phyloP scores from a whole-genome alignment of 2,329 filamentous ascomycete species.

The Didymella keratinophila region DNA sequence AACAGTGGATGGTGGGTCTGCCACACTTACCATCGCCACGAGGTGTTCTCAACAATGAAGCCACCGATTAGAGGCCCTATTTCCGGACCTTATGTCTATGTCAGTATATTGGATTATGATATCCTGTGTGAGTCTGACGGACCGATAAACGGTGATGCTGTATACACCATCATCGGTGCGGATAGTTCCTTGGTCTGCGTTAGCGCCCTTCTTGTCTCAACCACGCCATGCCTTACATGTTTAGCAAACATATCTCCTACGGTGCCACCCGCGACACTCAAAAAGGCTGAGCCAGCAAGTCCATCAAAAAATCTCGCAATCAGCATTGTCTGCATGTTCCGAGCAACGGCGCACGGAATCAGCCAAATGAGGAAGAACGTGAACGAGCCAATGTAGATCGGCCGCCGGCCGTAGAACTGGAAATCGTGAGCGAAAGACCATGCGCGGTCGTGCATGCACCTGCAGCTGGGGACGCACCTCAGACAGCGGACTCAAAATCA shows the following conservation, averaged over 20 bases:
- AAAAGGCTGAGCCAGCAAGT: conserved; percentile 68
- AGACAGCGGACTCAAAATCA: conserved; percentile 64
- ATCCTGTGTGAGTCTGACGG: background rate
- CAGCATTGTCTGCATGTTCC: conserved; percentile 82
- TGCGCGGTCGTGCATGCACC: conserved; percentile 13
- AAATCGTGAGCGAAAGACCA: conserved; percentile 6
- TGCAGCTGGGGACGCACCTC: conserved; percentile 47
- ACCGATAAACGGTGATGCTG: conserved; percentile 60
- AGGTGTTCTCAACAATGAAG: conserved; percentile 78
- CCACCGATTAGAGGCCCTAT: conserved; percentile 71
- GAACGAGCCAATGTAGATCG: conserved; percentile 81
- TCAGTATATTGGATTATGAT: background rate
- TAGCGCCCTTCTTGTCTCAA: conserved; percentile 15
- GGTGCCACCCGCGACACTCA: conserved; percentile 80
- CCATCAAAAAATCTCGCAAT: conserved; percentile 80
- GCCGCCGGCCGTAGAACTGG: conserved; percentile 80
- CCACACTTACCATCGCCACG: conserved; percentile 62
- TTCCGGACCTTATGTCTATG: conserved; percentile 53
- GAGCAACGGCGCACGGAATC: conserved; percentile 81
- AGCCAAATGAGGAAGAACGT: conserved; percentile 79
- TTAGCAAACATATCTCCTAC: conserved; percentile 70
- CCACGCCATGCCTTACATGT: conserved; percentile 36
- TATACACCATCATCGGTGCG: conserved; percentile 81
- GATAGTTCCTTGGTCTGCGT: conserved; percentile 63
- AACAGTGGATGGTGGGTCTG: conserved; percentile 18